A percentile compares a stretch with the other conserved stretches of the same genome.
Evolutionary conservation across 2,329 filamentous ascomycete species (phyloP).

Genomic region (Emergomyces pasteurianus): DNA sequence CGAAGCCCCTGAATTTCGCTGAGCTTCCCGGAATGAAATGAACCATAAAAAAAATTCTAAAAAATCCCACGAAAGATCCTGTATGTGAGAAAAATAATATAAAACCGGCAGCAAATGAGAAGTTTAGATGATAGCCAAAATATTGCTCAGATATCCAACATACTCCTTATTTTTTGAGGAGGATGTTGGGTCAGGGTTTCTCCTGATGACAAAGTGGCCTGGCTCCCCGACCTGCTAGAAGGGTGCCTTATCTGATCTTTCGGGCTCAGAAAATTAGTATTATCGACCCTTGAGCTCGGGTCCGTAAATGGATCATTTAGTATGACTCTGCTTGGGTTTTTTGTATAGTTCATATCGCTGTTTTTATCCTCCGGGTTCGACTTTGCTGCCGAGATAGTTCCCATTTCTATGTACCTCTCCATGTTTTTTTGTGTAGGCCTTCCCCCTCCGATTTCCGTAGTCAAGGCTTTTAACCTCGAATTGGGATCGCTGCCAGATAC

Average conservation of each 20-base stretch:
- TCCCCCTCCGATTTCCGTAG: constrained; percentile 24
- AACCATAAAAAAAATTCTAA: neutral
- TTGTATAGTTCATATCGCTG: constrained; percentile 2
- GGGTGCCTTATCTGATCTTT: constrained; percentile 5
- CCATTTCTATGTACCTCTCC: constrained; percentile 26
- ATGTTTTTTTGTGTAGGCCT: constrained; percentile 18
- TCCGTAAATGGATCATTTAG: neutral
- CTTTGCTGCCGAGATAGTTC: constrained; percentile 17
- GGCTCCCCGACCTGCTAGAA: constrained; percentile 15
- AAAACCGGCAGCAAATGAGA: neutral
- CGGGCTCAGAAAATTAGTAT: constrained; percentile 1
- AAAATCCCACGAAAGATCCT: neutral
- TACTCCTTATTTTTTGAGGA: constrained; percentile 27
- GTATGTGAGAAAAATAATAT: neutral
- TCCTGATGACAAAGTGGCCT: constrained; percentile 15
- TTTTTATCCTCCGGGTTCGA: neutral
- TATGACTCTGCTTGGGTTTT: neutral
- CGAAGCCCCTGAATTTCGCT: neutral
- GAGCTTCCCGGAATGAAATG: neutral
- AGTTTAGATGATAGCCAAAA: neutral
- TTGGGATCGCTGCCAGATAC: constrained; percentile 13
- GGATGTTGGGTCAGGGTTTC: constrained; percentile 8
- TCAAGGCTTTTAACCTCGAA: constrained; percentile 21
- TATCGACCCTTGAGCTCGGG: neutral
- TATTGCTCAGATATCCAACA: constrained; percentile 28